phyloP scores from a whole-genome alignment of 176 grass and related monocot genomes.

The Tuctoria greenei region DNA sequence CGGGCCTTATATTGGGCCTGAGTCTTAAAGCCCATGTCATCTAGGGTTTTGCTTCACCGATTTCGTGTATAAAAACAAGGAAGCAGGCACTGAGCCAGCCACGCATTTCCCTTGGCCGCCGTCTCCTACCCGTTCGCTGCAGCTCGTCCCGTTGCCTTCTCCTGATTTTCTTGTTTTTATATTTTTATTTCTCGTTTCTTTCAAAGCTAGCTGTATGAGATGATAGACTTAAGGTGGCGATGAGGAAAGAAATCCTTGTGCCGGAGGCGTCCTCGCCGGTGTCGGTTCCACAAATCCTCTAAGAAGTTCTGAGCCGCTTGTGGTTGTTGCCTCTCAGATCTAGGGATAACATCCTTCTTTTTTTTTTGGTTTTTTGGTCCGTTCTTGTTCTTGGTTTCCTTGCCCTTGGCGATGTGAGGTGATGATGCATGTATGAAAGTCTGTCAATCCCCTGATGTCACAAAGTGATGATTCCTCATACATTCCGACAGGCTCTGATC shows the following conservation, averaged over 20 bases:
- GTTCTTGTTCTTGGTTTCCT: background rate
- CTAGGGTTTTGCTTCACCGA: constrained; percentile 42
- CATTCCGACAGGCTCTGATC: constrained; percentile 84
- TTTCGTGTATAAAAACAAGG: background rate
- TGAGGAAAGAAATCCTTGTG: constrained; percentile 64
- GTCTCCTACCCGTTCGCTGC: background rate
- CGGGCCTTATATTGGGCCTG: too few relatives aligned
- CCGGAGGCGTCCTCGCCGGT: constrained; percentile 52
- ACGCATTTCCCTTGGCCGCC: background rate
- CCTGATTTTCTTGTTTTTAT: background rate
- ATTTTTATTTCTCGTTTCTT: background rate
- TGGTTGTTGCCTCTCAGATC: background rate
- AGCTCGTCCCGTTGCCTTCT: background rate
- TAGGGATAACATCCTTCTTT: too few relatives aligned
- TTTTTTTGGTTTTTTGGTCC: background rate
- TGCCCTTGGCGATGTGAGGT: constrained; percentile 29
- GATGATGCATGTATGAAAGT: constrained; percentile 70
- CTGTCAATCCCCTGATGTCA: constrained; percentile 89
- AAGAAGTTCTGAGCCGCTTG: constrained; percentile 82
- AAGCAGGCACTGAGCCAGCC: background rate
- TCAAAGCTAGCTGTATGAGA: background rate
- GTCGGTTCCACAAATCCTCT: constrained; percentile 83
- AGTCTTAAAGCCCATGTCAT: background rate
- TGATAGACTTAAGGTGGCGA: background rate
- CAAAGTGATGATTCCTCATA: constrained; percentile 59